Base-by-base conservation (phyloP, 495 filamentous ascomycete species). In the Aspergillus panamensis region DNA sequence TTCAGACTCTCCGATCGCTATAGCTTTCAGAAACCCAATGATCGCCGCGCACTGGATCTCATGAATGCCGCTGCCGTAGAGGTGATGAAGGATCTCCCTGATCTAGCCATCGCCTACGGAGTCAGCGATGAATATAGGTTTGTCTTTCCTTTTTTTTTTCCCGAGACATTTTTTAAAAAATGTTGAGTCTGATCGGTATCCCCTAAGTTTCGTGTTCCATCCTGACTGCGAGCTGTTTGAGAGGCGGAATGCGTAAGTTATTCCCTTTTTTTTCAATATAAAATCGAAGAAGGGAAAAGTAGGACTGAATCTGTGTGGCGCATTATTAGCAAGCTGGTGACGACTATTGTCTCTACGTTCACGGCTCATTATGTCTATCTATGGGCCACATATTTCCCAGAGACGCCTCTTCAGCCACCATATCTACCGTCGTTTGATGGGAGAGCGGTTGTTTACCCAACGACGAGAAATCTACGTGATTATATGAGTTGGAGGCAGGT, bases 401-500 rank as follows among this genome's bases (percentile, higher is more conserved):
- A 82, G 1, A 79, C 59, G 35, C 83, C 84, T 3, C 75, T 98
- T 14, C 79, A 84, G n/a, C 71, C 85, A 2, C 89, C 90, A 0
- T 65, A 66, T 61, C 66, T 96, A 33, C 94, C 94, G 3, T 89
- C 84, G 29, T 98, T 98, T 69, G 94, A 98, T 73, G 94, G 92
- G 1, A 77, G 94, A 16, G 91, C 92, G 10, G 92, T 97, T 35
- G 79, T 85, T 61, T 98, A 97, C 73, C 93, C 94, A 0, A 85
- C 81, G 44, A 77, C 82, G 13, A 78, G 79, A 65, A 92, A 93
- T 67, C 66, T 97, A 56, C 81, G 92, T 40, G 94, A 98, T 69
- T 98, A 98, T 70, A 84, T 97, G 83, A 91, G 88, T 64, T 98
- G 94, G 94, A 80, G 94, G 60, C 94, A 98, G 73, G 94, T 89